Evolutionary conservation across 1,139 yeast genomes (phyloP).

Genomic region (Tardiomyces digboiensis): DNA sequence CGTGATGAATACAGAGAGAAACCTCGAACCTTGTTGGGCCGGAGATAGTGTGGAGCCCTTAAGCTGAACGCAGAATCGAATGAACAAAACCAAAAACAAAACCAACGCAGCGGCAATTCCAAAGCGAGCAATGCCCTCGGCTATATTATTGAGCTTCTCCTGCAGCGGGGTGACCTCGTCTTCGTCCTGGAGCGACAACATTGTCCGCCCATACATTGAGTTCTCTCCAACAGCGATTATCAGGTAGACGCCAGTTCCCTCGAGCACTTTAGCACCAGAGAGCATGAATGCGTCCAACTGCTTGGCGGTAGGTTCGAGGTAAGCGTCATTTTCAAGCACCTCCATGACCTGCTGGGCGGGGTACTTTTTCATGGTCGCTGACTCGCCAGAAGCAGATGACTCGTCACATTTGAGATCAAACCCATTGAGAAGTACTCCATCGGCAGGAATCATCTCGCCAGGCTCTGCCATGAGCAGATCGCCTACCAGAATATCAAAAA

Average conservation of each 20-base stretch:
- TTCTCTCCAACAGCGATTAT: conserved; percentile 87
- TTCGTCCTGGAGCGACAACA: conserved; percentile 67
- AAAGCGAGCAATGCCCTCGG: conserved; percentile 89
- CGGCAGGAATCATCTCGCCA: conserved; percentile 93
- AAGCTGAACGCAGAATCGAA: conserved; percentile 63
- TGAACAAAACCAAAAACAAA: conserved; percentile 67
- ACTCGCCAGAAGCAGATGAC: conserved; percentile 89
- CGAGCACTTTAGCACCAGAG: conserved; percentile 81
- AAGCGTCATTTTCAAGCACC: conserved; percentile 15
- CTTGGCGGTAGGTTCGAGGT: conserved; percentile 17
- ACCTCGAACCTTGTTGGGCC: conserved; percentile 75
- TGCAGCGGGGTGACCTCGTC: conserved; percentile 87
- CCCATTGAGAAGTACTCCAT: conserved; percentile 68
- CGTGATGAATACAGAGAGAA: conserved; percentile 79
- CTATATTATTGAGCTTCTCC: conserved; percentile 67
- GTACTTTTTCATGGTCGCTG: conserved; percentile 63
- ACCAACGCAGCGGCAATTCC: conserved; percentile 81
- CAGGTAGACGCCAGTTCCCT: conserved; percentile 80
- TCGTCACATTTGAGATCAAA: conserved; percentile 79
- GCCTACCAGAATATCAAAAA: conserved; percentile 76
- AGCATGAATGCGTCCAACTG: conserved; percentile 73
- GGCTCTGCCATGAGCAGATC: conserved; percentile 78
- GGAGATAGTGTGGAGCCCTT: conserved; percentile 42
- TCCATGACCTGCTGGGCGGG: conserved; percentile 43
- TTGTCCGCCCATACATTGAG: conserved; percentile 87